Percentiles rank a stretch among this genome's conserved stretches.
Conservation (phyloP, 2,329 filamentous ascomycete species). For the Alternaria ventricosa region DNA sequence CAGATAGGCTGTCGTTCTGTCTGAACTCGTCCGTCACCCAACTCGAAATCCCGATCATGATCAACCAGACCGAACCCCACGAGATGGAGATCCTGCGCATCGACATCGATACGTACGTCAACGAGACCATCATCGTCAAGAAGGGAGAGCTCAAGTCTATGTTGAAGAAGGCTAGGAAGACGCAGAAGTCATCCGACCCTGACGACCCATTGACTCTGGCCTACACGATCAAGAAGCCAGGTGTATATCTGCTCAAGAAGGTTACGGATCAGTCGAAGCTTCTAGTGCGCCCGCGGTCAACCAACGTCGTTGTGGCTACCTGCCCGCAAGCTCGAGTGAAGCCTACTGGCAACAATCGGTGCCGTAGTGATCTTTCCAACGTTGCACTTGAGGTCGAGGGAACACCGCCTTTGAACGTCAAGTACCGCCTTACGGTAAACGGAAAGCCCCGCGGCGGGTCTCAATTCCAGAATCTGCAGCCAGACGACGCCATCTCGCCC, state of each 20-base stretch:
- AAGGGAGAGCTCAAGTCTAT: slow-evolving; percentile 77
- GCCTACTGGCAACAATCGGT: slow-evolving; percentile 71
- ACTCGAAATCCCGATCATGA: slow-evolving; percentile 79
- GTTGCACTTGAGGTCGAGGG: slow-evolving; percentile 83
- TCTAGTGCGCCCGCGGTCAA: slow-evolving; percentile 78
- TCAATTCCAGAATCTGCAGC: slow-evolving; percentile 86
- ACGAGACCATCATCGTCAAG: slow-evolving; percentile 80
- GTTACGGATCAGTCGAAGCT: slow-evolving; percentile 94
- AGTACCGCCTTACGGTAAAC: slow-evolving; percentile 89
- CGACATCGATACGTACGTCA: slow-evolving; percentile 79
- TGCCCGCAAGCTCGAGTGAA: slow-evolving; percentile 83
- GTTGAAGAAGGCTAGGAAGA: slow-evolving; percentile 72
- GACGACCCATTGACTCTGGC: slow-evolving; percentile 70
- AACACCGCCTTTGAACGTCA: slow-evolving; percentile 88
- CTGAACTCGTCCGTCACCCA: slow-evolving; percentile 68
- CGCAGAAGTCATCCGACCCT: slow-evolving; percentile 54
- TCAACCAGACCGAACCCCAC: slow-evolving; percentile 91
- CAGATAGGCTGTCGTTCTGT: slow-evolving; percentile 80
- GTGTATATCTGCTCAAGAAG: slow-evolving; percentile 82
- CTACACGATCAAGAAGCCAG: slow-evolving; percentile 81
- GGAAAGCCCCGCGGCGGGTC: slow-evolving; percentile 82
- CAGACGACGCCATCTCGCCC: slow-evolving; percentile 82
- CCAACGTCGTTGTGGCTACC: slow-evolving; percentile 81
- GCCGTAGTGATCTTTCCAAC: slow-evolving; percentile 86
- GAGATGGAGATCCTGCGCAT: slow-evolving; percentile 87